A percentile compares a stretch with the other conserved stretches of the same genome.
phyloP scores from a whole-genome alignment of 768 basidiomycete genomes.

The Tulasnella sp. region DNA sequence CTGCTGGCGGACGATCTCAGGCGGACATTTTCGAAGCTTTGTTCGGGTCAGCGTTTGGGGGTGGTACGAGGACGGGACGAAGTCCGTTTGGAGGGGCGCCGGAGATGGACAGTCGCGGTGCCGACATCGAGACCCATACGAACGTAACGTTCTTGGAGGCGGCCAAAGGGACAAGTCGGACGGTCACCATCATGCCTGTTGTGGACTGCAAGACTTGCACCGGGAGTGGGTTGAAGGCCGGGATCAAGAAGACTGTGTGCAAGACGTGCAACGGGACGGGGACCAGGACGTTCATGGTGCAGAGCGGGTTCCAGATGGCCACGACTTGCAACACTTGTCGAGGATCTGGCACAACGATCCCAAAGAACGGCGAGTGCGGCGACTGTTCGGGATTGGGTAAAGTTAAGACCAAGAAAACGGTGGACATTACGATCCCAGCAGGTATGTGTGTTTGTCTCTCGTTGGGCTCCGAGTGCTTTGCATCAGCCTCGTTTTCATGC shows the following conservation, averaged over 20 bases:
- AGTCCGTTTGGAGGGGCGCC: conserved; percentile 31
- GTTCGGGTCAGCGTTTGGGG: conserved; percentile 58
- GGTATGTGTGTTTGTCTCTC: conserved; percentile 37
- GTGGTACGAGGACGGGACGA: conserved; percentile 29
- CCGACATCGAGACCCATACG: conserved; percentile 69
- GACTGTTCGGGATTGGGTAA: conserved; percentile 81
- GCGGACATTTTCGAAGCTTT: conserved; percentile 77
- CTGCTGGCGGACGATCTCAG: conserved; percentile 31
- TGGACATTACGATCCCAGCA: conserved; percentile 75
- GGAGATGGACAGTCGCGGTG: conserved; percentile 37
- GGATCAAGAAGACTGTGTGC: conserved; percentile 73
- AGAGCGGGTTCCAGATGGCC: conserved; percentile 94
- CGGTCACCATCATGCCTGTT: conserved; percentile 66
- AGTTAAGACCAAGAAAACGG: conserved; percentile 63
- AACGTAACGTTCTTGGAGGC: conserved; percentile 83
- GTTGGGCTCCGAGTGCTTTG: not conserved
- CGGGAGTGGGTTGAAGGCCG: conserved; percentile 76
- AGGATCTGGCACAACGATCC: conserved; percentile 71
- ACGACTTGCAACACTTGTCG: conserved; percentile 76
- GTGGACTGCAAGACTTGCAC: conserved; percentile 75
- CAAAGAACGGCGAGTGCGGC: conserved; percentile 64
- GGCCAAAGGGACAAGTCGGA: conserved; percentile 76
- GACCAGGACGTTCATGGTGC: conserved; percentile 76
- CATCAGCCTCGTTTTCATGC: not conserved
- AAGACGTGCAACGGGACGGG: conserved; percentile 75